Percentiles rank a stretch among this genome's conserved stretches.
phyloP scores from a whole-genome alignment of 2,329 filamentous ascomycete genomes.

The Chaetomiaceae sp. region DNA sequence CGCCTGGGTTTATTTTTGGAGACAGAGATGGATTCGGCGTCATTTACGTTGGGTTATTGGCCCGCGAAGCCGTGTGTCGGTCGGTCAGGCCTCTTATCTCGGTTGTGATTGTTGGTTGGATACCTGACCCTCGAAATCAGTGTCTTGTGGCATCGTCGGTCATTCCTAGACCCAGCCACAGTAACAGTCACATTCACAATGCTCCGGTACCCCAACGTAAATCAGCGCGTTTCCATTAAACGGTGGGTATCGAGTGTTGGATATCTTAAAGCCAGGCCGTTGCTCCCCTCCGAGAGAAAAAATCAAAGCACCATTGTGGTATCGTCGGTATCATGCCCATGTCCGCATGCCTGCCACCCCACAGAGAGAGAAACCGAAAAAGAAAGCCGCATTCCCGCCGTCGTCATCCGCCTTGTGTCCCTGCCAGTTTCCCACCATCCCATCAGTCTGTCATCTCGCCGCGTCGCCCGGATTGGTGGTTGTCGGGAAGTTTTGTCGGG shows the following conservation, averaged over 20 bases:
- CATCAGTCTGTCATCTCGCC: neutral
- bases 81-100: too few relatives aligned
- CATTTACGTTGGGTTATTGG: too few relatives aligned
- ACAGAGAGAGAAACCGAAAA: too few relatives aligned
- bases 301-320: slow-evolving; percentile 17
- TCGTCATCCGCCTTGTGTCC: neutral
- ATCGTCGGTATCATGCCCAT: slow-evolving; percentile 21
- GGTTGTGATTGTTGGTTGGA: too few relatives aligned
- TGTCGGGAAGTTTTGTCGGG: neutral
- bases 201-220: neutral
- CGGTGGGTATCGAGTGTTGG: slow-evolving; percentile 17
- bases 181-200: too few relatives aligned
- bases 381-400: neutral
- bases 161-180: too few relatives aligned
- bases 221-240: slow-evolving; percentile 7
- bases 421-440: neutral
- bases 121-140: too few relatives aligned
- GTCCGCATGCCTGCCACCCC: neutral
- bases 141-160: too few relatives aligned
- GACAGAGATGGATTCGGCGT: too few relatives aligned
- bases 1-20: too few relatives aligned
- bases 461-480: neutral
- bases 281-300: slow-evolving; percentile 11
- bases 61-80: too few relatives aligned
- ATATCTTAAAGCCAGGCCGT: slow-evolving; percentile 16